These are phyloP conservation scores for Solidago caesia DNA, from an alignment of 129 eudicot genomes.

Conservation along the genomic window DNA sequence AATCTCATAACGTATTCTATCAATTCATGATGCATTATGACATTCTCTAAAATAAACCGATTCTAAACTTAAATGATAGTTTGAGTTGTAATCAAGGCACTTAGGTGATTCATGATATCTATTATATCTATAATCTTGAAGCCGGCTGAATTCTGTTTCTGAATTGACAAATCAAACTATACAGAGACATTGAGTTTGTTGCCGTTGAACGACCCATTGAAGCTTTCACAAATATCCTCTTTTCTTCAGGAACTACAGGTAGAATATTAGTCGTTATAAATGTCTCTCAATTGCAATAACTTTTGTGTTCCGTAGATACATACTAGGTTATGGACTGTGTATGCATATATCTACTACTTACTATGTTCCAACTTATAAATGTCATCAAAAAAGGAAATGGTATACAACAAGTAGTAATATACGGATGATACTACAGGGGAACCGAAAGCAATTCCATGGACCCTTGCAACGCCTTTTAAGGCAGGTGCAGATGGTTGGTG, in stretches of 20 bases:
- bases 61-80: background rate
- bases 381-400: background rate
- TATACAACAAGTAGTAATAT: background rate
- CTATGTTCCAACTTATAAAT: background rate
- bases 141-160: background rate
- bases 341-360: no score
- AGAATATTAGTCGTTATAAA: background rate
- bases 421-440: conserved; percentile 46
- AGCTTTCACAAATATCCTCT: conserved; percentile 76
- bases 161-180: conserved; percentile 18
- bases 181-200: conserved; percentile 71
- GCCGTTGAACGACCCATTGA: conserved; percentile 73
- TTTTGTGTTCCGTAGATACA: no score
- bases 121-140: background rate
- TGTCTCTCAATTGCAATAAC: background rate
- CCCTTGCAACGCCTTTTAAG: conserved; percentile 70
- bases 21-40: background rate
- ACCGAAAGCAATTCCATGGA: conserved; percentile 99
- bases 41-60: background rate
- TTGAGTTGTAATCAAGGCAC: no score
- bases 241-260: conserved; percentile 99
- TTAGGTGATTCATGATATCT: background rate
- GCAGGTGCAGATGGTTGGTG: conserved; percentile 98
- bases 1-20: background rate
- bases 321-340: background rate